Evolutionary conservation across 2,329 filamentous ascomycete species (phyloP).

Genomic region (Celoporthe dispersa): DNA sequence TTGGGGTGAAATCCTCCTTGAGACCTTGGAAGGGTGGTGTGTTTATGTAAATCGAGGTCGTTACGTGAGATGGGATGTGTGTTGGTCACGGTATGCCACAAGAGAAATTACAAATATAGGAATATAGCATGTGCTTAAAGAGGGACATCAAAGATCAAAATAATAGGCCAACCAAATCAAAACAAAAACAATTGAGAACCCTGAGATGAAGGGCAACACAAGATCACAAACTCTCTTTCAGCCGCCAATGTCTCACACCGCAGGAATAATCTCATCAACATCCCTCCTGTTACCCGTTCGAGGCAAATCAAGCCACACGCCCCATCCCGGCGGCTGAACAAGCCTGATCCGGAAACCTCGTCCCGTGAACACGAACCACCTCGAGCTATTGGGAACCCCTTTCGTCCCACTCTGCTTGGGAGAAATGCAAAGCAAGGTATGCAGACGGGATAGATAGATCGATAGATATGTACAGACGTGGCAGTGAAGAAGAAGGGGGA

Average conservation of each 20-base stretch:
- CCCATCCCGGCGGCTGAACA: constrained; percentile 3
- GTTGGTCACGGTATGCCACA: neutral
- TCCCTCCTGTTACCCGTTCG: neutral
- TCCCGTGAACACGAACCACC: neutral
- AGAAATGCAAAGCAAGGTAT: neutral
- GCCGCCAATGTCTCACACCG: neutral
- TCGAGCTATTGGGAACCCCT: neutral
- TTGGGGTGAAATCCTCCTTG: too few relatives aligned
- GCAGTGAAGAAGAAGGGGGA: neutral
- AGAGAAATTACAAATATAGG: neutral
- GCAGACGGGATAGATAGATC: neutral
- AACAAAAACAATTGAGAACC: neutral
- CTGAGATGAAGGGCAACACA: neutral
- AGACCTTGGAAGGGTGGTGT: too few relatives aligned
- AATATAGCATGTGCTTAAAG: neutral
- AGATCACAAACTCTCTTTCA: neutral
- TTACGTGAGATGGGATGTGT: too few relatives aligned
- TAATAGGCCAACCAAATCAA: too few relatives aligned
- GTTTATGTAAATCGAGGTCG: too few relatives aligned
- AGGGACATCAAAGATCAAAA: too few relatives aligned
- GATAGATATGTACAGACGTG: neutral
- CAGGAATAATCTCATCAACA: neutral
- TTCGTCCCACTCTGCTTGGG: neutral
- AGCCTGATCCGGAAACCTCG: neutral
- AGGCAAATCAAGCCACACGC: constrained; percentile 1